A percentile compares a stretch with the other conserved stretches of the same genome.
phyloP scores from a whole-genome alignment of 768 basidiomycete species.

The Naganishia friedmannii region DNA sequence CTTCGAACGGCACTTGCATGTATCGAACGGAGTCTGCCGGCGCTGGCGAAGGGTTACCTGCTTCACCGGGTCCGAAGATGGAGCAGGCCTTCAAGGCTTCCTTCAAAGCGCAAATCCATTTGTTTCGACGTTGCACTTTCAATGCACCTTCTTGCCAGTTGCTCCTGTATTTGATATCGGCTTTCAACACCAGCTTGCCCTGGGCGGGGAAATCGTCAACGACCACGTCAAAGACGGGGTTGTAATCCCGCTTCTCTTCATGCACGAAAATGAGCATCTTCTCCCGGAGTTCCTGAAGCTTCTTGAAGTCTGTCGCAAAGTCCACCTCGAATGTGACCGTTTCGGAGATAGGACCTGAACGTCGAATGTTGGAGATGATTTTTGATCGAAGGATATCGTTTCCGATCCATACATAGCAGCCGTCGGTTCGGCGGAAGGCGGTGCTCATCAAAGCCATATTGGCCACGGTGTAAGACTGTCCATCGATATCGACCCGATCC shows the following conservation, averaged over 20 bases:
- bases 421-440: slow-evolving; percentile 47
- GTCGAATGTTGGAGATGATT: slow-evolving; percentile 52
- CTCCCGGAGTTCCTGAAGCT: slow-evolving; percentile 70
- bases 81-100: slow-evolving; percentile 60
- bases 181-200: slow-evolving; percentile 69
- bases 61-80: slow-evolving; percentile 60
- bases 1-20: slow-evolving; percentile 67
- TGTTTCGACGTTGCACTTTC: slow-evolving; percentile 75
- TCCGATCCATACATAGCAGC: slow-evolving; percentile 51
- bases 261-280: slow-evolving; percentile 77
- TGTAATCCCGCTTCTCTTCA: slow-evolving; percentile 69
- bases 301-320: slow-evolving; percentile 74
- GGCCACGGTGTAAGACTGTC: slow-evolving; percentile 70
- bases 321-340: slow-evolving; percentile 76
- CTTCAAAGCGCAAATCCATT: slow-evolving; percentile 88
- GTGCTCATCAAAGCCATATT: slow-evolving; percentile 80
- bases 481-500: slow-evolving; percentile 59
- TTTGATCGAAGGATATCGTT: slow-evolving; percentile 52
- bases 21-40: slow-evolving; percentile 62
- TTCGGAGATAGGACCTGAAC: slow-evolving; percentile 68
- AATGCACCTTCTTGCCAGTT: slow-evolving; percentile 74
- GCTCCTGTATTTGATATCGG: slow-evolving; percentile 83
- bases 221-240: slow-evolving; percentile 64
- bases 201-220: slow-evolving; percentile 73
- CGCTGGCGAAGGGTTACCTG: slow-evolving; percentile 49